These are phyloP conservation scores for Saitozyma sp. DNA, from an alignment of 768 basidiomycete genomes.

Conservation along the genomic window DNA sequence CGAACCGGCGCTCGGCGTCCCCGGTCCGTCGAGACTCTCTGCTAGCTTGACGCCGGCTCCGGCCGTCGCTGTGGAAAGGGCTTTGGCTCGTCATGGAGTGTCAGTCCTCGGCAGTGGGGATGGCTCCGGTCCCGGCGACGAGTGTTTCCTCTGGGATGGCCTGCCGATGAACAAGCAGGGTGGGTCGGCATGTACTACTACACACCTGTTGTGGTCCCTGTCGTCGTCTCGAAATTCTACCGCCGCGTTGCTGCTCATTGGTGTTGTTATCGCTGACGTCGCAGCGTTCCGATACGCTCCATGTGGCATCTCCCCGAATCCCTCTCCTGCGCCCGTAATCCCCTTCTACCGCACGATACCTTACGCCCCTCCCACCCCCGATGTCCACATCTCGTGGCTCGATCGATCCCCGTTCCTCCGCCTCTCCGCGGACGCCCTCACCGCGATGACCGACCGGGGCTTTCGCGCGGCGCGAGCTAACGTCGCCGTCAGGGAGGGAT, in stretches of 20 bases:
- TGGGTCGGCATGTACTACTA: constrained; percentile 7
- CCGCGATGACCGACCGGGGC: constrained; percentile 71
- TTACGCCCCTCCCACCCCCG: constrained; percentile 21
- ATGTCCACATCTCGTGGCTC: constrained; percentile 47
- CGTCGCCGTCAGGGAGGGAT: constrained; percentile 81
- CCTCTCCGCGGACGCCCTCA: constrained; percentile 36
- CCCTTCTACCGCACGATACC: constrained; percentile 50
- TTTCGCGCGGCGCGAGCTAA: constrained; percentile 89
- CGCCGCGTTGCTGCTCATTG: neutral
- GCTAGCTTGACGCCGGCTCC: constrained; percentile 15
- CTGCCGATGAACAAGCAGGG: constrained; percentile 47
- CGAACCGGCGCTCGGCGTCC: neutral
- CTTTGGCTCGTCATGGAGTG: constrained; percentile 21
- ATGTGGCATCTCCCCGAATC: constrained; percentile 40
- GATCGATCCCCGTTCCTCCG: constrained; percentile 49
- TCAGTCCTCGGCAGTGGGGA: constrained; percentile 34
- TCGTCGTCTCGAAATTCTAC: too few relatives aligned
- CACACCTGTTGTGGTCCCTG: too few relatives aligned
- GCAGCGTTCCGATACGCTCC: constrained; percentile 47
- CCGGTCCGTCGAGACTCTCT: neutral
- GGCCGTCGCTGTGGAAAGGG: neutral
- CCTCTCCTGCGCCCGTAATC: constrained; percentile 28
- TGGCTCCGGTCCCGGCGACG: constrained; percentile 38
- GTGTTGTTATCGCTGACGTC: neutral
- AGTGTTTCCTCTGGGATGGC: constrained; percentile 48